These are phyloP conservation scores for Fusarium begoniae DNA, from an alignment of 2,329 filamentous ascomycete species.

Conservation along the genomic window DNA sequence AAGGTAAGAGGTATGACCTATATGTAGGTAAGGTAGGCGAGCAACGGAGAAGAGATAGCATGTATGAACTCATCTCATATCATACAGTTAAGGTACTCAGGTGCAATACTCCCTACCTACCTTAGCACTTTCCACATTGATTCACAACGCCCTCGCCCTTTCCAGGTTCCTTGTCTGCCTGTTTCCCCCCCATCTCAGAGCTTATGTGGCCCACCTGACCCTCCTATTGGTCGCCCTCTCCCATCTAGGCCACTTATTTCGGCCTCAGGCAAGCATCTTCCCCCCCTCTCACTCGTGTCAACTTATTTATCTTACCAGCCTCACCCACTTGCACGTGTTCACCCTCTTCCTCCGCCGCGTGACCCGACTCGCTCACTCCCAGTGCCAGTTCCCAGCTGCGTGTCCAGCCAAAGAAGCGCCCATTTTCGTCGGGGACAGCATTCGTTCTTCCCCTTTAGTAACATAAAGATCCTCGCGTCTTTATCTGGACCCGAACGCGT, in stretches of 20 bases:
- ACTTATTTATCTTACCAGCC: conserved; percentile 49
- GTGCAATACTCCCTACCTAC: not conserved
- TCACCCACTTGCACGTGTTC: conserved; percentile 54
- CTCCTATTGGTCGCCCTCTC: conserved; percentile 30
- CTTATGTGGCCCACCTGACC: conserved; percentile 35
- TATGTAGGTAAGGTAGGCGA: not conserved
- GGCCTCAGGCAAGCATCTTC: conserved; percentile 38
- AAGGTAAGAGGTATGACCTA: not conserved
- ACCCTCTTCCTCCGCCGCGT: conserved; percentile 51
- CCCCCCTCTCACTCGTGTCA: conserved; percentile 25
- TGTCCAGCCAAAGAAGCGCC: conserved; percentile 18
- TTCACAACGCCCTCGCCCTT: conserved; percentile 11
- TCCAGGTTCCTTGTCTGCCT: conserved; percentile 3
- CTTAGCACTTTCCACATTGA: conserved; percentile 18
- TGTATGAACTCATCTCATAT: not conserved
- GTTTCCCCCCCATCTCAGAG: conserved; percentile 23
- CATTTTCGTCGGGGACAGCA: conserved; percentile 2
- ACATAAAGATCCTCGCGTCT: conserved; percentile 42
- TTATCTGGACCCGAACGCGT: conserved; percentile 22
- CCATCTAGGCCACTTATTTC: conserved; percentile 6
- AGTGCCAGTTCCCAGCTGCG: conserved; percentile 31
- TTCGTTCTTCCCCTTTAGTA: conserved; percentile 38
- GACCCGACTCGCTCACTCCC: conserved; percentile 46
- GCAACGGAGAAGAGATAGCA: not conserved
- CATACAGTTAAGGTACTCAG: not conserved